Evolutionary conservation across 2,329 filamentous ascomycete species (phyloP).

Genomic region (Blumeria hordei): DNA sequence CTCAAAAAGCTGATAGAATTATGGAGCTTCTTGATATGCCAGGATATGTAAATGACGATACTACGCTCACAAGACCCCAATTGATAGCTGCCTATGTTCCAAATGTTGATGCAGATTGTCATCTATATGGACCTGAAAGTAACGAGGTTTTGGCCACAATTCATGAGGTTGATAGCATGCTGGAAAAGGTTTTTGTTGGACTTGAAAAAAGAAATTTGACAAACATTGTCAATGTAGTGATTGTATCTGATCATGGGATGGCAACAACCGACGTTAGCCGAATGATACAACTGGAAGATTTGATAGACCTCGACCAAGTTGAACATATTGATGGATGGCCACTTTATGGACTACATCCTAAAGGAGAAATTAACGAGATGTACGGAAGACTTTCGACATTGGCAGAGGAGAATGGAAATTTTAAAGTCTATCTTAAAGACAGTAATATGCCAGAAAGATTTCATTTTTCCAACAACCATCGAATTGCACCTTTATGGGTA

Average conservation of each 20-base stretch:
- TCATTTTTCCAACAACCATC: conserved; percentile 67
- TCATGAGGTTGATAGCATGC: conserved; percentile 54
- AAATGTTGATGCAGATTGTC: conserved; percentile 69
- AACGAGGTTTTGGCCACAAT: conserved; percentile 72
- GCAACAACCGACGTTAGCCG: conserved; percentile 66
- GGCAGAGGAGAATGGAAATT: conserved; percentile 35
- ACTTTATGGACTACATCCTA: conserved; percentile 65
- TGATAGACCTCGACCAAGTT: conserved; percentile 55
- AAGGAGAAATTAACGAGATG: conserved; percentile 43
- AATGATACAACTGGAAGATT: conserved; percentile 70
- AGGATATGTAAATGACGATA: conserved; percentile 34
- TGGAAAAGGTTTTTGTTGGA: conserved; percentile 51
- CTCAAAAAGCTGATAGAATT: conserved; percentile 55
- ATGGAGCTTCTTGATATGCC: conserved; percentile 69
- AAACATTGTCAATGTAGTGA: conserved; percentile 69
- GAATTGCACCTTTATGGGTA: conserved; percentile 89
- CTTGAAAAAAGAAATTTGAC: conserved; percentile 66
- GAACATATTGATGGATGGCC: conserved; percentile 88
- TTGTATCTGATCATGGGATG: conserved; percentile 98
- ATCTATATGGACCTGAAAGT: conserved; percentile 79
- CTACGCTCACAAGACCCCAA: conserved; percentile 42
- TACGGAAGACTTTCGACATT: conserved; percentile 36
- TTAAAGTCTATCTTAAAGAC: conserved; percentile 72
- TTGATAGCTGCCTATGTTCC: conserved; percentile 89
- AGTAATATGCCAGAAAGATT: conserved; percentile 78